phyloP scores from a whole-genome alignment of 306 rosid species.

The peach (Prunus persica) region Prunus_persica_NCBIv2 NC_034009.1:29499501-29500000 shows the following conservation, averaged over 20 bases:
- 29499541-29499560: no score
- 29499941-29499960: neutral
- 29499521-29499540: no score
- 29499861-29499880: accelerated
- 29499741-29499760: neutral
- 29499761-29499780: neutral
- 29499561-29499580: no score
- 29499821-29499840: neutral
- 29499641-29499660: no score
- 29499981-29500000: neutral
- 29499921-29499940: neutral
- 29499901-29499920: neutral
- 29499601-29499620: no score
- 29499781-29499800: neutral
- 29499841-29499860: neutral
- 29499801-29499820: neutral
- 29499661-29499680: neutral
- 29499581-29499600: no score
- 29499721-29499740: neutral
- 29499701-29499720: neutral
- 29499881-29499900: neutral
- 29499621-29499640: no score
- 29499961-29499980: neutral
- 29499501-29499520: no score
- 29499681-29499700: neutral